These are phyloP conservation scores for Musa beccarii DNA, from an alignment of 176 grass and related monocot genomes.

Conservation along the genomic window DNA sequence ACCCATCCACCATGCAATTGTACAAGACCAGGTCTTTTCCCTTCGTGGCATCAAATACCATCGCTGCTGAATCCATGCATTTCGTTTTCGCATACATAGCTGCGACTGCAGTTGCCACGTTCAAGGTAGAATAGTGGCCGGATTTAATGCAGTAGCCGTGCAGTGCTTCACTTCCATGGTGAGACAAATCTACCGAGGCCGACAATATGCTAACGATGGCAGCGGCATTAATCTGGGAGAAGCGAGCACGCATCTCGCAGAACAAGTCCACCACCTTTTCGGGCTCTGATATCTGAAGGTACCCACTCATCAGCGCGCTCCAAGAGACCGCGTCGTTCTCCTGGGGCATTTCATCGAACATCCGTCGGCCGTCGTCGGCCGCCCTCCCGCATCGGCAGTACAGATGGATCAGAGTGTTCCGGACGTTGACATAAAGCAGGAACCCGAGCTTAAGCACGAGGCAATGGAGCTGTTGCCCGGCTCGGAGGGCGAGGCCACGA, in stretches of 20 bases:
- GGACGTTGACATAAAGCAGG: conserved; percentile 22
- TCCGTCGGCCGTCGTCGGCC: conserved; percentile 6
- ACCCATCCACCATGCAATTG: conserved; percentile 61
- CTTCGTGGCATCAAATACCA: conserved; percentile 28
- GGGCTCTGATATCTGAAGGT: conserved; percentile 15
- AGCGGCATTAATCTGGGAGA: conserved; percentile 10
- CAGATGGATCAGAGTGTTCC: conserved; percentile 45
- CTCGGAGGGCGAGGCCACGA: conserved; percentile 1
- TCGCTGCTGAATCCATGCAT: conserved; percentile 17
- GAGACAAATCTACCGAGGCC: conserved; percentile 4
- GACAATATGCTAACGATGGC: conserved; percentile 18
- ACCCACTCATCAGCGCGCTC: conserved; percentile 45
- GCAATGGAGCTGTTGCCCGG: conserved; percentile 38
- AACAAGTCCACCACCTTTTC: conserved; percentile 20
- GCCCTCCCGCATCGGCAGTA: conserved; percentile 24
- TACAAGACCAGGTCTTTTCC: conserved; percentile 45
- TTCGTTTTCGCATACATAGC: conserved; percentile 28
- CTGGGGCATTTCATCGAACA: conserved; percentile 45
- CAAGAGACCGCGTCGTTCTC: conserved; percentile 29
- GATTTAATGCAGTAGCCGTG: conserved; percentile 43
- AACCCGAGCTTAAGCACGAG: conserved; percentile 33
- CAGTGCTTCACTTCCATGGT: conserved; percentile 20
- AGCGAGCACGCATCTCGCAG: conserved; percentile 10
- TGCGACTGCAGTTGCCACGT: conserved; percentile 39
- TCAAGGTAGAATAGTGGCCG: conserved; percentile 19